Evolutionary conservation across 1,284 basidiomycete species (phyloP).

Genomic region (Abortiporus biennis): DNA sequence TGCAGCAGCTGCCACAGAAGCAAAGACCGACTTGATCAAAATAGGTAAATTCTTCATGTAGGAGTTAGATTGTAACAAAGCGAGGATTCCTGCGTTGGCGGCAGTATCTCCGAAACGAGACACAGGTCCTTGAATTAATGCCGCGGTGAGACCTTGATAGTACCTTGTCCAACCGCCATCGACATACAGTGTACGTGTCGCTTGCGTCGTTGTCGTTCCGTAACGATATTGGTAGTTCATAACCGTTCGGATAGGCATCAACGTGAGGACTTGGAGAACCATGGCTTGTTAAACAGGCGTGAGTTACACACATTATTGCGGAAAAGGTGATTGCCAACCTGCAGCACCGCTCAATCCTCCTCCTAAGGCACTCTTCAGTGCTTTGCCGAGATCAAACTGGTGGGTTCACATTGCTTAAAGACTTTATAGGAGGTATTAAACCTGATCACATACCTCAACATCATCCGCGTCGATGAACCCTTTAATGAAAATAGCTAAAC

Average conservation of each 20-base stretch:
- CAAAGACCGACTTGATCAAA: constrained; percentile 66
- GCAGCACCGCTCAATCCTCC: constrained; percentile 84
- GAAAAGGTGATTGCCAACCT: constrained; percentile 32
- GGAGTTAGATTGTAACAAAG: constrained; percentile 64
- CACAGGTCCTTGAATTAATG: constrained; percentile 74
- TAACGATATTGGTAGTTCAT: constrained; percentile 93
- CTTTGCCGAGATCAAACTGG: constrained; percentile 72
- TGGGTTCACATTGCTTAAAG: not conserved
- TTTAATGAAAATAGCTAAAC: constrained; percentile 54
- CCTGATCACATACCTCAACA: constrained; percentile 47
- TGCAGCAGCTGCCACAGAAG: constrained; percentile 61
- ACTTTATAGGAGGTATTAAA: not conserved
- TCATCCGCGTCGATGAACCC: constrained; percentile 65
- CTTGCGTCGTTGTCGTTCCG: constrained; percentile 66
- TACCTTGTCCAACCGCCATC: constrained; percentile 80
- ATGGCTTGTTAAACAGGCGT: constrained; percentile 54
- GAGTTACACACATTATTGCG: constrained; percentile 1
- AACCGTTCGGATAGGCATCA: constrained; percentile 83
- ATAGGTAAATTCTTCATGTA: constrained; percentile 59
- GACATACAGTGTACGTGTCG: constrained; percentile 59
- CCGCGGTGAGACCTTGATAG: constrained; percentile 78
- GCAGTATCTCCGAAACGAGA: constrained; percentile 88
- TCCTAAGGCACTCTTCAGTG: constrained; percentile 75
- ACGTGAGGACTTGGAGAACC: constrained; percentile 81
- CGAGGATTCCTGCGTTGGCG: constrained; percentile 76